Evolutionary conservation across 78 protist species (phyloP), one percentile per base, ranked within the genome.

Genomic region (Bodo saltans): DNA sequence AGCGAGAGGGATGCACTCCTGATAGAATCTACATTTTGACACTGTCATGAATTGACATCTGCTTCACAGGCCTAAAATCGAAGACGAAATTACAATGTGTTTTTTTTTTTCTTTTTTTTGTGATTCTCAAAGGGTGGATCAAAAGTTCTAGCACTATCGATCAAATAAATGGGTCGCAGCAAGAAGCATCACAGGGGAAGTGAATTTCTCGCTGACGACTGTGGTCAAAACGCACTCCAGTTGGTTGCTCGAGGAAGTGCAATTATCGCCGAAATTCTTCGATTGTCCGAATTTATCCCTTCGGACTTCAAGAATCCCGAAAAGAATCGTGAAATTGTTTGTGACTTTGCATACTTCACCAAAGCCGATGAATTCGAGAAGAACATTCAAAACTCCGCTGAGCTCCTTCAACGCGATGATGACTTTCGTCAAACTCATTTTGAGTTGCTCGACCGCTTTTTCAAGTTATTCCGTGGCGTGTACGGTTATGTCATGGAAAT

Each of bases 351-450:
- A n/a, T 96, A 92, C 80, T 83, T 95, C 41, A 42, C 75, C 37
- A 78, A 88, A 12, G 69, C 85, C n/a, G 96, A 89, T 42, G 60
- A 71, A 29, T 87, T 34, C 76, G 98, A 96, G 70, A 78, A 89
- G 38, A 75, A 70, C 68, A 91, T 94, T 78, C 89, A 89, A 69
- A 86, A 85, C 32, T 83, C 74, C 76, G 69, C 79, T 12, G 92
- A 74, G 83, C 83, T 92, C 67, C 85, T 27, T 35, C 68, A n/a
- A 12, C 8, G 29, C 25, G 42, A 4, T 53, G 37, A 40, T 27
- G 94, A 93, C 53, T 88, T 97, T 38, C 85, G 93, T n/a, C 95
- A 90, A 37, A 94, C 68, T 71, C 97, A 96, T 88, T 42, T 89
- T 29, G 90, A 86, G 72, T 40, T 94, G 1, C 71, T 95, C 30